Evolutionary conservation across 306 rosid genomes (phyloP), one percentile per base, ranked within the genome.

Genomic region (Echinosophora koreensis): DNA sequence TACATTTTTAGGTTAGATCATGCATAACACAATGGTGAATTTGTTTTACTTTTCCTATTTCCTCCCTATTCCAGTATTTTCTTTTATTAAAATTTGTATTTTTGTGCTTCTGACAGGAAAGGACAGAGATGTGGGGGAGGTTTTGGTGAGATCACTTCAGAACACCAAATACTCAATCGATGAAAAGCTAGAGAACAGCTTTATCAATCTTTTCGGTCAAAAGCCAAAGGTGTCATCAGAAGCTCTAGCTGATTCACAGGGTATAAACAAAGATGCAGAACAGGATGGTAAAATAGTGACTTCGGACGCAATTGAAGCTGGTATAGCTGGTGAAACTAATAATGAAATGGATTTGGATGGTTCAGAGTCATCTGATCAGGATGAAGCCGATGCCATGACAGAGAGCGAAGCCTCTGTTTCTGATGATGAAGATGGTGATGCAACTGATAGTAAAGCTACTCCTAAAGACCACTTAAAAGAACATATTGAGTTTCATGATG

Each of bases 121-220:
- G 69, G 88, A 32, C 57, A 84, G 84, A 76, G 98, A 90, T 52
- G 90, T 89, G 67, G 98, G 98, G 41, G 98, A 69, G 84, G 85
- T 55, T 77, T 77, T 94, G 90, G 93, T 94, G 78, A 94, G 78
- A 81, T 87, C 91, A 39, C 97, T 94, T 74, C 98, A 94, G 80
- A 88, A 88, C 78, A 83, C 91, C 62, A 90, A 92, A 77, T 92
- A 84, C 83, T 87, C 93, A 0, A 77, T 95, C 46, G 88, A 95
- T 80, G 97, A 95, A 78, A 95, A 91, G 81, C 84, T 95, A 62
- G 92, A 90, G 68, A 86, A 88, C 68, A 88, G 95, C 83, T 67
- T 61, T 74, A 87, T 92, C 79, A 78, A 73, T 67, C 35, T 92
- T 73, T 89, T 89, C 78, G 79, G 90, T 58, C 87, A 60, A 77